phyloP scores from a whole-genome alignment of 306 rosid species.

The Rubus parviflorus region DNA sequence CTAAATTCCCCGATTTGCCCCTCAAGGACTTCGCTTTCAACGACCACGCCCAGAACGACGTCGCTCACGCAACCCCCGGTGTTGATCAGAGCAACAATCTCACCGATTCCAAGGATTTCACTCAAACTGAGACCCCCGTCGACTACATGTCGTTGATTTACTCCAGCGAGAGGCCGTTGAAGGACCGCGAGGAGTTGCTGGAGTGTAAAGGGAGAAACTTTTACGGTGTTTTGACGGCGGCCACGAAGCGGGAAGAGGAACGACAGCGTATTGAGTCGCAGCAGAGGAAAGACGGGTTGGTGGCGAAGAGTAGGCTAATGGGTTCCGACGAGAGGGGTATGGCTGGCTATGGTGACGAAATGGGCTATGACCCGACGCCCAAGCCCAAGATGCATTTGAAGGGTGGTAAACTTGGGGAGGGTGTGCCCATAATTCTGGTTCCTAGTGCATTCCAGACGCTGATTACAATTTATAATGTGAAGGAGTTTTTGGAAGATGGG shows the following conservation, averaged over 20 bases:
- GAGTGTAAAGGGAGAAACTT: conserved; percentile 87
- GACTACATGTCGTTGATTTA: conserved; percentile 57
- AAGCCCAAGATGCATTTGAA: conserved; percentile 83
- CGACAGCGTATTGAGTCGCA: conserved; percentile 85
- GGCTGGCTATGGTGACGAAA: conserved; percentile 65
- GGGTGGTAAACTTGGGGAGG: conserved; percentile 85
- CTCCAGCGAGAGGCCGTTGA: conserved; percentile 67
- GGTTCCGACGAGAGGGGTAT: conserved; percentile 68
- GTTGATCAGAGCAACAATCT: neutral
- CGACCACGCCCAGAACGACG: conserved; percentile 19
- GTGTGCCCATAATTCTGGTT: conserved; percentile 88
- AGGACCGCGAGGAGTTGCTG: conserved; percentile 74
- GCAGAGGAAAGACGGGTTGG: conserved; percentile 91
- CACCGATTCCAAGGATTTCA: neutral
- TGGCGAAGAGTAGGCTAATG: conserved; percentile 87
- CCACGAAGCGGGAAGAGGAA: conserved; percentile 92
- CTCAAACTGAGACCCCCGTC: conserved; percentile 16
- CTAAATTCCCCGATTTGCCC: conserved; percentile 46
- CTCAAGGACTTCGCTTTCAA: conserved; percentile 26
- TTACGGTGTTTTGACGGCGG: conserved; percentile 60
- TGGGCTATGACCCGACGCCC: conserved; percentile 60
- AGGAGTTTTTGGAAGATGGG: conserved; percentile 96
- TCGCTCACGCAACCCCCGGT: neutral
- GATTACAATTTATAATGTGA: conserved; percentile 83
- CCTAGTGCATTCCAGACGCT: conserved; percentile 95